phyloP scores from a whole-genome alignment of 768 basidiomycete genomes.

The Suillus clintonianus region DNA sequence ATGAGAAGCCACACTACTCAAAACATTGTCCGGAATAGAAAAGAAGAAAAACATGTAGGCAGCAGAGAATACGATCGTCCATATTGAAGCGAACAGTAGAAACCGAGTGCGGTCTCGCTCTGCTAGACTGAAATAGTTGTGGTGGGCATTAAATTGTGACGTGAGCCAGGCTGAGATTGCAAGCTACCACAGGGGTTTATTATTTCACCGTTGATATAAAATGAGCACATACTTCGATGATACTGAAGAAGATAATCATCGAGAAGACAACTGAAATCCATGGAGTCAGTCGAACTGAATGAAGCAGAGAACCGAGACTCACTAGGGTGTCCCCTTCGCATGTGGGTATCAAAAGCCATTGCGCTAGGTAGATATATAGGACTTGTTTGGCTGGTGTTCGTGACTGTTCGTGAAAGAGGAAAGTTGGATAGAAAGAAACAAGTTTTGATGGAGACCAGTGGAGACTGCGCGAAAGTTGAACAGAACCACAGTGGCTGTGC shows the following conservation, averaged over 20 bases:
- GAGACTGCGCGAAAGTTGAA: slow-evolving; percentile 22
- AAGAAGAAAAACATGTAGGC: slow-evolving; percentile 59
- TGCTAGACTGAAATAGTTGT: slow-evolving; percentile 48
- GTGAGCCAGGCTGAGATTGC: slow-evolving; percentile 74
- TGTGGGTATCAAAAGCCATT: slow-evolving; percentile 41
- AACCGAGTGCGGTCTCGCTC: slow-evolving; percentile 68
- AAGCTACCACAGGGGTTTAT: slow-evolving; percentile 41
- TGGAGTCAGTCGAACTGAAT: slow-evolving; percentile 2
- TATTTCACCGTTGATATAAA: not conserved
- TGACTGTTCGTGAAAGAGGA: slow-evolving; percentile 27
- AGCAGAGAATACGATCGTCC: slow-evolving; percentile 62
- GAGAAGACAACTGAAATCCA: slow-evolving; percentile 51
- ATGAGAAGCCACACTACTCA: slow-evolving; percentile 68
- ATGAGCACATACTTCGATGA: slow-evolving; percentile 56
- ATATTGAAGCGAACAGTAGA: slow-evolving; percentile 69
- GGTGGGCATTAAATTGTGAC: slow-evolving; percentile 55
- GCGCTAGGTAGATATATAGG: slow-evolving; percentile 8
- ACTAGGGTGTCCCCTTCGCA: slow-evolving; percentile 61
- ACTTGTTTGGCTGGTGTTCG: slow-evolving; percentile 16
- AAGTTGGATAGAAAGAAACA: slow-evolving; percentile 10
- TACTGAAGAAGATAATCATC: slow-evolving; percentile 55
- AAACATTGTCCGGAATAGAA: slow-evolving; percentile 43
- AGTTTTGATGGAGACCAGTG: slow-evolving; percentile 1
- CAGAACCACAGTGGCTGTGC: slow-evolving; percentile 24
- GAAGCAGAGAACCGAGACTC: slow-evolving; percentile 17